Conservation (phyloP, 1,284 basidiomycete genomes). For the Pseudozyma tsukubaensis region DNA sequence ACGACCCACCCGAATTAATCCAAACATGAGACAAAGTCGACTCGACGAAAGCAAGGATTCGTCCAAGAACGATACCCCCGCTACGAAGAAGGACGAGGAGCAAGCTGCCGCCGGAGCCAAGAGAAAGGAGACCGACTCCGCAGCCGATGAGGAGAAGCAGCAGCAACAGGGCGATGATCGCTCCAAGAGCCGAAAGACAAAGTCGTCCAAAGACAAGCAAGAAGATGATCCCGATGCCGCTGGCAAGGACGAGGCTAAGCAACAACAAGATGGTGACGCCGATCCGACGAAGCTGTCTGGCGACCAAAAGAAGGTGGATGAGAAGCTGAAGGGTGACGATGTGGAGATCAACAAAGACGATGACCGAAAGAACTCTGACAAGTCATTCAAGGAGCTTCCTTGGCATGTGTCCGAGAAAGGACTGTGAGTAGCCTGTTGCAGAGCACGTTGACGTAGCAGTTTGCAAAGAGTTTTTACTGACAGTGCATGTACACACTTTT, state of each 20-base stretch:
- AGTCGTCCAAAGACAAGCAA: not conserved
- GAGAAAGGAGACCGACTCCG: slow-evolving; percentile 21
- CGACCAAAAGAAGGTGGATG: slow-evolving; percentile 21
- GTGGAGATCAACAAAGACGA: slow-evolving; percentile 19
- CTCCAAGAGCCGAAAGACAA: slow-evolving; percentile 27
- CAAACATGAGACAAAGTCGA: slow-evolving; percentile 20
- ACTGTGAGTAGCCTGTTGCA: slow-evolving; percentile 10
- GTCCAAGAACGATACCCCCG: not conserved
- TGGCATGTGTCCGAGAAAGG: slow-evolving; percentile 46
- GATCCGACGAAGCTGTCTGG: slow-evolving; percentile 15
- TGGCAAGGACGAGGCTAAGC: not conserved
- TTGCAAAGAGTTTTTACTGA: too few relatives aligned
- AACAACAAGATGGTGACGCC: not conserved
- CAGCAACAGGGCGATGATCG: not conserved
- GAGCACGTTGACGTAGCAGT: not conserved
- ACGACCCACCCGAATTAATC: too few relatives aligned
- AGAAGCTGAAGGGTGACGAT: slow-evolving; percentile 33
- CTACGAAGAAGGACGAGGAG: not conserved
- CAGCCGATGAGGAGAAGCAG: not conserved
- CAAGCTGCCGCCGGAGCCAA: slow-evolving; percentile 14
- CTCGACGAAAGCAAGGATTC: slow-evolving; percentile 13
- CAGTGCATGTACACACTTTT: too few relatives aligned
- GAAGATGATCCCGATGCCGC: not conserved
- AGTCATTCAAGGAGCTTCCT: slow-evolving; percentile 14
- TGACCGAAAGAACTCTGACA: slow-evolving; percentile 1